Conservation (phyloP, 306 rosid genomes). For the Trifolium dubium region DNA sequence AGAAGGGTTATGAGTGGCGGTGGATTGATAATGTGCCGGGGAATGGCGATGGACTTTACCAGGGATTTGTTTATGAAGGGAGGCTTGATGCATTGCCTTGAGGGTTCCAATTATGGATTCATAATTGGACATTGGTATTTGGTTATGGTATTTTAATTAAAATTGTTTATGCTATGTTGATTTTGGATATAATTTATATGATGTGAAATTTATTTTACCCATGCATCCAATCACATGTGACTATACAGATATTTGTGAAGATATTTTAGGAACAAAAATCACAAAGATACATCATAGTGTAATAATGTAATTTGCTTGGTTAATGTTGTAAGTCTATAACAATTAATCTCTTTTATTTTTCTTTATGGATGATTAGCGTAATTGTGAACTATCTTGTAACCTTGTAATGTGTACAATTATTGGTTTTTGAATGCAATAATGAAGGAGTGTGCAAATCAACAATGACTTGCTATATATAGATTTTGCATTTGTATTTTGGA, state of each 20-base stretch:
- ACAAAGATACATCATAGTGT: neutral
- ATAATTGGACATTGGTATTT: constrained; percentile 29
- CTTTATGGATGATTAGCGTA: neutral
- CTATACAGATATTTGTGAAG: neutral
- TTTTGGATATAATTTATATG: neutral
- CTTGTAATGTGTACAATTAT: constrained; percentile 28
- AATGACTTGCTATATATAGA: constrained; percentile 18
- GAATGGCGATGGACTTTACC: constrained; percentile 65
- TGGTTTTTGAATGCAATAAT: constrained; percentile 37
- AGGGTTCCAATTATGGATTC: constrained; percentile 26
- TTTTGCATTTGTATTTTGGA: neutral
- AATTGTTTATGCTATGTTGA: constrained; percentile 23
- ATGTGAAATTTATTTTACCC: neutral
- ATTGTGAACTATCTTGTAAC: constrained; percentile 33
- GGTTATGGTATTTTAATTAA: constrained; percentile 35
- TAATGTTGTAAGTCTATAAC: neutral
- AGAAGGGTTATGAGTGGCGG: constrained; percentile 58
- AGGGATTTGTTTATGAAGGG: constrained; percentile 80
- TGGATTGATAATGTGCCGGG: constrained; percentile 77
- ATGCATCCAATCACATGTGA: neutral
- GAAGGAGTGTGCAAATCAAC: constrained; percentile 8
- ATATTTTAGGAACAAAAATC: neutral
- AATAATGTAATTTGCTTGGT: neutral
- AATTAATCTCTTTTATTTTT: neutral
- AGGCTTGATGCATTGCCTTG: constrained; percentile 71